Evolutionary conservation across 108 stramenopile genomes (phyloP), one percentile per base, ranked within the genome.

Genomic region (Skeletonema costatum): DNA sequence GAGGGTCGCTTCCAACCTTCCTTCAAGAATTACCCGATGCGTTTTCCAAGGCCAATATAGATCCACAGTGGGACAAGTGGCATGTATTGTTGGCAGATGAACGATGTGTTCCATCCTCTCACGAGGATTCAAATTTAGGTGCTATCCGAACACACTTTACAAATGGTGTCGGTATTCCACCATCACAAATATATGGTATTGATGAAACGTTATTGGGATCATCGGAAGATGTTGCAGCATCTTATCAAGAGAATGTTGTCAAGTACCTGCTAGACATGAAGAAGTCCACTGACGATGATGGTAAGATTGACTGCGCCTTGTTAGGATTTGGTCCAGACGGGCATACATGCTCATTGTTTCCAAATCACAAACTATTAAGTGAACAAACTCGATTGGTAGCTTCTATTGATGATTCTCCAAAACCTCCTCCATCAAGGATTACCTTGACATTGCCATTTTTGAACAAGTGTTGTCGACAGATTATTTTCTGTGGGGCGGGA

Each of bases 291-390:
- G n/a, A n/a, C 19, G 39, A 51, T 21, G 83, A 74, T 16, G 82
- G 76, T 2, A 64, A 80, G 63, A 77, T 99, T 53, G 98, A 99
- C 74, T 83, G 95, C 68, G 93, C 90, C 25, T 78, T 99, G n/a
- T 85, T 99, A 35, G 98, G 98, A 38, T 93, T 98, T 67, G 98
- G 98, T 36, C 97, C 96, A 5, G 98, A 99, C 80, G 98, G 98
- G 1, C 98, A 99, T 85, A 99, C 98, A 4, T 96, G 95, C 66
- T 94, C 93, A 14, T 77, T 99, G 31, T 99, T 99, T 75, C 98
- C 98, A 2, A 73, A 84, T 66, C 98, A 99, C 78, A 64, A 76
- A 32, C 76, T 99, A 48, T 68, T 97, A 50, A 46, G 84, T 11
- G 95, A 96, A 73, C 58, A 74, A 14, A 51, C 76, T 16, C 38